These are phyloP conservation scores for Eucommia ulmoides DNA, from an alignment of 257 asterid species.

Conservation along the genomic window DNA sequence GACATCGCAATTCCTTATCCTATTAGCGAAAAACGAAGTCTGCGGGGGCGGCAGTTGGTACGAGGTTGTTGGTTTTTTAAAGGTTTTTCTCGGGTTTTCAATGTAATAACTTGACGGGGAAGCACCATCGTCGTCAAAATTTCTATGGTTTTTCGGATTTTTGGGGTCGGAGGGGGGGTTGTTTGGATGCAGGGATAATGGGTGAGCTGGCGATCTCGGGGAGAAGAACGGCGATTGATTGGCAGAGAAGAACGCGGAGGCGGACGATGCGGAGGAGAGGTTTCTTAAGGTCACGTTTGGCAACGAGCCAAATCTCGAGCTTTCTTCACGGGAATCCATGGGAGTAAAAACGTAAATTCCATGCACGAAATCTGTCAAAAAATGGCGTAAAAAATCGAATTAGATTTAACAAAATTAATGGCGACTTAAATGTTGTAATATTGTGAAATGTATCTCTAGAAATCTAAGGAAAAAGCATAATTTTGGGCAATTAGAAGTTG, in stretches of 20 bases:
- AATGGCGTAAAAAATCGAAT: slow-evolving; percentile 27
- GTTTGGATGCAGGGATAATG: slow-evolving; percentile 3
- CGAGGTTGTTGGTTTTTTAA: slow-evolving; percentile 33
- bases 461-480: neutral
- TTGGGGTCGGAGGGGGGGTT: slow-evolving; percentile 26
- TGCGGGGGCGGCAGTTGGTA: slow-evolving; percentile 38
- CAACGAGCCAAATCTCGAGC: slow-evolving; percentile 35
- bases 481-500: neutral
- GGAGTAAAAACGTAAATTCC: slow-evolving; percentile 10
- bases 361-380: slow-evolving; percentile 23
- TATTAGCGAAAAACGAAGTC: slow-evolving; percentile 43
- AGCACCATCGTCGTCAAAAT: slow-evolving; percentile 23
- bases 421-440: neutral
- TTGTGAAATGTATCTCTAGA: neutral
- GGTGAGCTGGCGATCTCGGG: slow-evolving; percentile 44
- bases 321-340: slow-evolving; percentile 68
- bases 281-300: slow-evolving; percentile 60
- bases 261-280: slow-evolving; percentile 82
- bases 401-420: neutral
- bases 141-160: slow-evolving; percentile 29
- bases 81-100: slow-evolving; percentile 37
- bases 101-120: too few species aligned
- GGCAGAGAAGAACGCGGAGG: slow-evolving; percentile 85
- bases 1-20: slow-evolving; percentile 67
- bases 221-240: slow-evolving; percentile 90